phyloP scores from a whole-genome alignment of 129 eudicot genomes.

The Silybum marianum region DNA sequence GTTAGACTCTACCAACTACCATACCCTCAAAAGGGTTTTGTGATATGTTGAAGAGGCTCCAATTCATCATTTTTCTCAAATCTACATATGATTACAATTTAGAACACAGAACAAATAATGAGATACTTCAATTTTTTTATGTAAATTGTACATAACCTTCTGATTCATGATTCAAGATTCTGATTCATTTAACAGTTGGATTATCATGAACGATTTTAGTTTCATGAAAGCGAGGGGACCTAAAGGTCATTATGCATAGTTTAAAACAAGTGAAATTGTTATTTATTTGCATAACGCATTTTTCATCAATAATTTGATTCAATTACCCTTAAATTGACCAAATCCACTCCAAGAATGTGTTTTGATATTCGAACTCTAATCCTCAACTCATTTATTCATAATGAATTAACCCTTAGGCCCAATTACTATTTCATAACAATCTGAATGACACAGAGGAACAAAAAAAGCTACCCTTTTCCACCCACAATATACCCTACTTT shows the following conservation, averaged over 20 bases:
- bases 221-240: neutral
- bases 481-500: constrained; percentile 30
- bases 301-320: neutral
- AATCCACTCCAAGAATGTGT: too few species aligned
- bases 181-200: neutral
- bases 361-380: too few species aligned
- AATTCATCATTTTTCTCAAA: neutral
- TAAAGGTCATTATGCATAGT: neutral
- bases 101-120: neutral
- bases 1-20: neutral
- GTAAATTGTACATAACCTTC: neutral
- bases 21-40: neutral
- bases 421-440: constrained; percentile 5
- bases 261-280: neutral
- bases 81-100: neutral
- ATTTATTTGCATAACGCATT: neutral
- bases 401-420: neutral
- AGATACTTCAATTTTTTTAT: neutral
- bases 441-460: neutral
- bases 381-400: neutral
- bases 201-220: neutral
- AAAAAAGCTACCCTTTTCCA: constrained; percentile 8
- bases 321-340: neutral
- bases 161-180: neutral
- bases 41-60: neutral